These are phyloP conservation scores for Patellifolia procumbens DNA, from an alignment of 179 eudicot species.

Conservation along the genomic window DNA sequence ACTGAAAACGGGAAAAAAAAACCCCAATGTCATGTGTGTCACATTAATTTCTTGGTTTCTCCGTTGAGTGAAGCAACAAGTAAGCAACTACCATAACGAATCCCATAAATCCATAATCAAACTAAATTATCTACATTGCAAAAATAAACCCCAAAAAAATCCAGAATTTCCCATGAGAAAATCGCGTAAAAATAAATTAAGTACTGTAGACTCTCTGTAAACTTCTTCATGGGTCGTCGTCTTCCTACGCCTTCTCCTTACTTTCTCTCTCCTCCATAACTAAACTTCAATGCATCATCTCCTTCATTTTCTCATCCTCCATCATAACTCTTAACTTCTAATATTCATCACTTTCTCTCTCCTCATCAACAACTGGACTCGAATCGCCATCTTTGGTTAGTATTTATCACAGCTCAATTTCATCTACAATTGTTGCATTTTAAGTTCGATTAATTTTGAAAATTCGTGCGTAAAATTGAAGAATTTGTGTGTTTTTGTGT, in stretches of 20 bases:
- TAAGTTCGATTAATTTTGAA: not conserved
- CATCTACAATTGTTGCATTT: not conserved
- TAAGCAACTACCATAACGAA: not conserved
- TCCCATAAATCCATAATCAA: not conserved
- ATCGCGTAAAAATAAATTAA: not conserved
- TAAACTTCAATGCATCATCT: not conserved
- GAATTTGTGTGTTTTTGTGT: not conserved
- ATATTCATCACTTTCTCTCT: not conserved
- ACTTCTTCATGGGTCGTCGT: slow-evolving; percentile 20
- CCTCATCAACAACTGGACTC: not conserved
- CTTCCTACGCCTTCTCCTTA: slow-evolving; percentile 17
- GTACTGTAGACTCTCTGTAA: not conserved
- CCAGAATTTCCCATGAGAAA: not conserved
- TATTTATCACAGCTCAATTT: not conserved
- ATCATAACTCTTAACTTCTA: not conserved
- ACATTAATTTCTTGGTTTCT: too few species aligned
- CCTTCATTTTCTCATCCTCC: slow-evolving; percentile 1
- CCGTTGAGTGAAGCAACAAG: too few species aligned
- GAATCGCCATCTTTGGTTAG: slow-evolving; percentile 14
- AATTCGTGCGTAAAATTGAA: slow-evolving; percentile 4
- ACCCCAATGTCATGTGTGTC: too few species aligned
- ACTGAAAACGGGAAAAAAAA: too few species aligned
- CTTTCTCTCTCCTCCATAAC: slow-evolving; percentile 26
- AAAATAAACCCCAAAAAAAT: not conserved
- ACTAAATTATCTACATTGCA: not conserved